Conservation (phyloP, 1,139 yeast species). For the Groenewaldozyma auringiensis region DNA sequence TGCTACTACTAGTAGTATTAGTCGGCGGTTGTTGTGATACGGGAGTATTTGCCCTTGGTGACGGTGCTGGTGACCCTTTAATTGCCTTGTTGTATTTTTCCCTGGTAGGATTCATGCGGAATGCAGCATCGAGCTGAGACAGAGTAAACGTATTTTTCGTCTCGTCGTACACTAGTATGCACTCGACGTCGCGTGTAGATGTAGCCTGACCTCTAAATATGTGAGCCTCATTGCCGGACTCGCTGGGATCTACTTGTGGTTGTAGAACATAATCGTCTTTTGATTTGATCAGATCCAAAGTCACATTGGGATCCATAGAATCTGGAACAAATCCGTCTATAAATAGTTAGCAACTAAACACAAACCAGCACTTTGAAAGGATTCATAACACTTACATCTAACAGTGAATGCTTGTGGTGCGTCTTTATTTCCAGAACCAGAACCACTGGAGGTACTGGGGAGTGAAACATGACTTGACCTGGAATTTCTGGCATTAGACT, state of each 20-base stretch:
- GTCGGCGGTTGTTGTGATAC: neutral
- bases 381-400: conserved; percentile 15
- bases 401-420: conserved; percentile 12
- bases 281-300: conserved; percentile 15
- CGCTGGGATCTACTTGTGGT: conserved; percentile 8
- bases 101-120: conserved; percentile 25
- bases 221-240: conserved; percentile 11
- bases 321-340: conserved; percentile 26
- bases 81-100: conserved; percentile 14
- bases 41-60: conserved; percentile 1
- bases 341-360: conserved; percentile 5
- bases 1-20: too few relatives aligned
- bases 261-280: conserved; percentile 22
- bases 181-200: conserved; percentile 27
- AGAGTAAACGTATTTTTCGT: conserved; percentile 22
- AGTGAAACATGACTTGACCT: neutral
- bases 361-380: conserved; percentile 11
- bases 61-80: conserved; percentile 5
- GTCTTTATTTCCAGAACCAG: neutral
- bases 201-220: conserved; percentile 25
- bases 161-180: conserved; percentile 27
- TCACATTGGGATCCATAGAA: conserved; percentile 18
- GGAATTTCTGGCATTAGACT: neutral
- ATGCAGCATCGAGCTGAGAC: conserved; percentile 22
- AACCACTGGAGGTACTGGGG: too few relatives aligned